Percentiles rank a stretch among this genome's conserved stretches.
phyloP scores from a whole-genome alignment of 2,329 filamentous ascomycete genomes.

The Pseudocercospora crystallina region DNA sequence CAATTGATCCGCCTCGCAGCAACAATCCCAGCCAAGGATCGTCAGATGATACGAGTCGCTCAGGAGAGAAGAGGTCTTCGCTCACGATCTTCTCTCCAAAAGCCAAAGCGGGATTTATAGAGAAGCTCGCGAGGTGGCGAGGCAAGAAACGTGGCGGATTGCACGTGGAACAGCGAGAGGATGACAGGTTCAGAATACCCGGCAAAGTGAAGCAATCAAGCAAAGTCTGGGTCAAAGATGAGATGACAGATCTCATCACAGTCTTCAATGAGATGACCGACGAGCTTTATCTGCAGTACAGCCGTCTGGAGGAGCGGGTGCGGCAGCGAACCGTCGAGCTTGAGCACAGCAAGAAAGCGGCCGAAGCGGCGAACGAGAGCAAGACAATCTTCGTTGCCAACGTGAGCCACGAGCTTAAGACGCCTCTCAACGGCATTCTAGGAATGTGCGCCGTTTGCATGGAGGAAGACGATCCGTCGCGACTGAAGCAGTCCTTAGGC shows the following conservation, averaged over 20 bases:
- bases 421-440: constrained; percentile 90
- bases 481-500: constrained; percentile 78
- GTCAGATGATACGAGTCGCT: constrained; percentile 3
- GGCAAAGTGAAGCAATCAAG: constrained; percentile 70
- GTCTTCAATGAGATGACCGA: constrained; percentile 95
- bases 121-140: constrained; percentile 36
- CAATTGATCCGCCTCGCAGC: constrained; percentile 62
- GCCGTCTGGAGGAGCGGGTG: constrained; percentile 79
- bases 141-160: constrained; percentile 19
- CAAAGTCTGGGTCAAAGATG: constrained; percentile 76
- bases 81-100: background rate
- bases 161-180: constrained; percentile 38
- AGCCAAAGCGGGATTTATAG: constrained; percentile 33
- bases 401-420: constrained; percentile 75
- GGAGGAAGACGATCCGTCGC: constrained; percentile 77
- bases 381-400: constrained; percentile 51
- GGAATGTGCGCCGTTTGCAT: constrained; percentile 93
- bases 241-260: constrained; percentile 75
- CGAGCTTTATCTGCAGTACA: constrained; percentile 83
- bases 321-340: constrained; percentile 78
- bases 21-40: constrained; percentile 4
- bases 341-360: constrained; percentile 85
- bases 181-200: constrained; percentile 73
- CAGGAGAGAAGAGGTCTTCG: background rate
- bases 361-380: constrained; percentile 92